Evolutionary conservation across 2,329 filamentous ascomycete genomes (phyloP), one percentile per base, ranked within the genome.

Genomic region (Fusarium protoensiforme): DNA sequence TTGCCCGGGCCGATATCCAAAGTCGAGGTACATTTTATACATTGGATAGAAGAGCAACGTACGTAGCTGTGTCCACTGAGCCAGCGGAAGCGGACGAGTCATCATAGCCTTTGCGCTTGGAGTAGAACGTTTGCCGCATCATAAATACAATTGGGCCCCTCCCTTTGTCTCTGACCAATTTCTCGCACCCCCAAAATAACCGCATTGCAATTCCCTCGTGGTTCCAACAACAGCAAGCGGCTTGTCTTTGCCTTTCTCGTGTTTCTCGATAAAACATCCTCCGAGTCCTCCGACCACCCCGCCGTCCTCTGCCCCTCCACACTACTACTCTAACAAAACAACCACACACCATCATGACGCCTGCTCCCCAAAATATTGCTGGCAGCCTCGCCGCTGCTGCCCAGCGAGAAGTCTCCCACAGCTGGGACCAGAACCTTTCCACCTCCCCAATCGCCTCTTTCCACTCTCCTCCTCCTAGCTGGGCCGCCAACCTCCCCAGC

Each of bases 361-460:
- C 84, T 48, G 75, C 81, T 75, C 84, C 86, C 76, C 83, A 84
- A 78, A 85, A 89, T 71, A 91, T 91, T 71, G 68, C 79, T 20
- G 77, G 80, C 31, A 77, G 73, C 75, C 82, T 81, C 81, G 78
- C 77, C 67, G 75, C 82, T 64, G 63, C 74, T 27, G 78, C 81
- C 67, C 80, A 76, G 58, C 71, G 83, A 75, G 73, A 81, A 75
- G 87, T 85, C 77, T 89, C 89, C 20, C 88, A 90, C 79, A 91
- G 87, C 81, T 85, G 92, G 79, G 91, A 89, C 48, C 85, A 79
- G 65, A 81, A 81, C 79, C 85, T 95, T 71, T 95, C 93, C 35
- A 91, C 90, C 56, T 96, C 94, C 62, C 95, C 96, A 31, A 89
- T 87, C 54, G 87, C 92, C 53, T 90, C 90, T 60, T 95, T 96